Conservation (phyloP, 768 basidiomycete species). For the Leucocoprinus sp. region DNA sequence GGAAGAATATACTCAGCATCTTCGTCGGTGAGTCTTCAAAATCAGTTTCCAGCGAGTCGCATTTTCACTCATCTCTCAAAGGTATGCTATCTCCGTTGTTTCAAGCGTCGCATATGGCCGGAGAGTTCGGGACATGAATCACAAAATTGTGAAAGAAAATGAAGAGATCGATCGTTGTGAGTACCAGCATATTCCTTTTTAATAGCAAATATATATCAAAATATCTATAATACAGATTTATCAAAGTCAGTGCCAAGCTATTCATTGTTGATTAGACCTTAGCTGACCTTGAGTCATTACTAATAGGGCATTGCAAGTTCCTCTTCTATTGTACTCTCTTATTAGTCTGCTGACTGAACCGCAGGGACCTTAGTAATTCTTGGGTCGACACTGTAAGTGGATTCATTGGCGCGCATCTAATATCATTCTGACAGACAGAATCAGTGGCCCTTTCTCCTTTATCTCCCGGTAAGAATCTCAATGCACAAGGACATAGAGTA, state of each 20-base stretch:
- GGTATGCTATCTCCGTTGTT: slow-evolving; percentile 19
- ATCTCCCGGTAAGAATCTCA: slow-evolving; percentile 11
- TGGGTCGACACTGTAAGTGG: slow-evolving; percentile 10
- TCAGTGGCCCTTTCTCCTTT: slow-evolving; percentile 13
- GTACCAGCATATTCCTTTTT: slow-evolving; percentile 8
- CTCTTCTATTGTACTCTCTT: neutral
- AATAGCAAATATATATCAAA: neutral
- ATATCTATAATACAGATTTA: neutral
- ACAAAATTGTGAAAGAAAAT: slow-evolving; percentile 17
- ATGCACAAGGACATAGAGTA: neutral
- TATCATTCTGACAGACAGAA: neutral
- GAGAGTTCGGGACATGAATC: slow-evolving; percentile 17
- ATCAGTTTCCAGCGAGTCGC: neutral
- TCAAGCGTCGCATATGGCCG: slow-evolving; percentile 20
- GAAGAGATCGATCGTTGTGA: slow-evolving; percentile 18
- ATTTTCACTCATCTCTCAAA: slow-evolving; percentile 6
- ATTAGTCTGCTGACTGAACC: neutral
- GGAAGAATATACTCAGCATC: slow-evolving; percentile 11
- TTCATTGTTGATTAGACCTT: neutral
- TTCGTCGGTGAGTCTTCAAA: slow-evolving; percentile 15
- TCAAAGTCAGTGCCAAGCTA: neutral
- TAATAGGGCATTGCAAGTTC: slow-evolving; percentile 4
- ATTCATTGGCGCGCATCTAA: neutral
- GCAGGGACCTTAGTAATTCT: slow-evolving; percentile 11
- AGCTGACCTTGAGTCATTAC: neutral